These are phyloP conservation scores for Hippophae gyantsensis DNA, from an alignment of 306 rosid species.

Conservation along the genomic window DNA sequence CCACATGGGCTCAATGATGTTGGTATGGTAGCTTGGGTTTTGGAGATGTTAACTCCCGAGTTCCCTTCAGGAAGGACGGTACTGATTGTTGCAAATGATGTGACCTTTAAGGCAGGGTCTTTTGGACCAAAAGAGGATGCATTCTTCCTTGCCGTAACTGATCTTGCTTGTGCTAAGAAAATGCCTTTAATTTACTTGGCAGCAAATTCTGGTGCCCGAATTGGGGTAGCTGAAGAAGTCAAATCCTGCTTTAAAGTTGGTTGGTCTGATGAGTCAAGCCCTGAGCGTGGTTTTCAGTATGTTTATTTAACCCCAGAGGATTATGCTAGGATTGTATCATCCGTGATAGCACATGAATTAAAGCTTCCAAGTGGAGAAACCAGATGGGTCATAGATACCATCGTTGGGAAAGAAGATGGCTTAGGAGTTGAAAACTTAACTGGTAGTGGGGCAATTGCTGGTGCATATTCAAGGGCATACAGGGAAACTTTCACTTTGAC, in stretches of 20 bases:
- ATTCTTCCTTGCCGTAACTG: slow-evolving; percentile 84
- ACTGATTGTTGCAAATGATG: slow-evolving; percentile 79
- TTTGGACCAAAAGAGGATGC: slow-evolving; percentile 97
- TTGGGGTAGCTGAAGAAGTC: slow-evolving; percentile 94
- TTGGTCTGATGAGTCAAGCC: slow-evolving; percentile 92
- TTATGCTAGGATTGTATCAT: slow-evolving; percentile 70
- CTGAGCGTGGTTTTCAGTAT: slow-evolving; percentile 89
- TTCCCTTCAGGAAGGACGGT: slow-evolving; percentile 89
- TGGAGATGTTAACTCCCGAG: slow-evolving; percentile 93
- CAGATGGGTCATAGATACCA: slow-evolving; percentile 95
- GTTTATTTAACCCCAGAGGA: slow-evolving; percentile 78
- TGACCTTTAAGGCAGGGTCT: slow-evolving; percentile 93
- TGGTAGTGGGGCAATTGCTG: slow-evolving; percentile 93
- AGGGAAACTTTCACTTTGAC: slow-evolving; percentile 89
- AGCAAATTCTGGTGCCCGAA: slow-evolving; percentile 96
- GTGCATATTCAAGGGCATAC: slow-evolving; percentile 92
- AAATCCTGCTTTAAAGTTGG: slow-evolving; percentile 91
- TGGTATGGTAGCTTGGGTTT: slow-evolving; percentile 93
- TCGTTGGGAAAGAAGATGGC: slow-evolving; percentile 94
- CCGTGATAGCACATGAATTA: slow-evolving; percentile 75
- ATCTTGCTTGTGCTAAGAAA: slow-evolving; percentile 75
- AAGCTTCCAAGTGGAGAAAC: slow-evolving; percentile 66
- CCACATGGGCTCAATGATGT: slow-evolving; percentile 72
- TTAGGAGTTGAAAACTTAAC: slow-evolving; percentile 92
- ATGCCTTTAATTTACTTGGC: slow-evolving; percentile 89